Evolutionary conservation across 768 basidiomycete genomes (phyloP), one percentile per base, ranked within the genome.

Genomic region (Phlebiopsis flavidoalba): DNA sequence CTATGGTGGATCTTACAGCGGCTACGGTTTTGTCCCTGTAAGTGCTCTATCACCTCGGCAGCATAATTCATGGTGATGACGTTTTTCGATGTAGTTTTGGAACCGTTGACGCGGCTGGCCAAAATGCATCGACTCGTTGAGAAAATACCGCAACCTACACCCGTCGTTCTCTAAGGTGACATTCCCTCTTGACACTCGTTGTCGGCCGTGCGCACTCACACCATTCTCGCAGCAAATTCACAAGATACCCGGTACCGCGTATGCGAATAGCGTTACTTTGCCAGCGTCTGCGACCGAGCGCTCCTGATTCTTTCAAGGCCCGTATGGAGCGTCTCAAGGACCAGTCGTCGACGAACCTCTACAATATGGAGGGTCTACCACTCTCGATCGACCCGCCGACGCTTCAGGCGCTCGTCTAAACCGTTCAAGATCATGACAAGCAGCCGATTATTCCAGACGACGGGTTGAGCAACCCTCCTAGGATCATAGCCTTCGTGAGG

Each of bases 401-500:
- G 24, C 79, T 93, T 33, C 69, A 78, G 0, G 83, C 83, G 6
- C 78, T 93, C 43, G 82, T 91, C n/a, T 74, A 78, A 0, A 91
- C 89, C 10, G 26, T 31, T 31, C 26, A 31, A 31, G 6, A 31
- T 31, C 26, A 31, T 31, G 26, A n/a, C n/a, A n/a, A 31, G 26
- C 26, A 31, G 26, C 26, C 26, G 26, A 2, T 31, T 31, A 6
- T 31, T 31, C 26, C 26, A 31, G 26, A 31, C 26, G n/a, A n/a
- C 26, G 81, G 87, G 63, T 71, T 92, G 22, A 89, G 87, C 62
- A 82, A 84, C 59, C 89, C 89, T 0, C 88, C 89, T 19, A 77
- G 89, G 60, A 88, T 91, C 63, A 91, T 92, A 58, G 90, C 89
- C 0, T 92, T 92, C 66, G 88, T 91, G 46, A 80, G 91, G 90